Conservation (phyloP, 768 basidiomycete genomes). For the Phanerochaete carnosa region DNA sequence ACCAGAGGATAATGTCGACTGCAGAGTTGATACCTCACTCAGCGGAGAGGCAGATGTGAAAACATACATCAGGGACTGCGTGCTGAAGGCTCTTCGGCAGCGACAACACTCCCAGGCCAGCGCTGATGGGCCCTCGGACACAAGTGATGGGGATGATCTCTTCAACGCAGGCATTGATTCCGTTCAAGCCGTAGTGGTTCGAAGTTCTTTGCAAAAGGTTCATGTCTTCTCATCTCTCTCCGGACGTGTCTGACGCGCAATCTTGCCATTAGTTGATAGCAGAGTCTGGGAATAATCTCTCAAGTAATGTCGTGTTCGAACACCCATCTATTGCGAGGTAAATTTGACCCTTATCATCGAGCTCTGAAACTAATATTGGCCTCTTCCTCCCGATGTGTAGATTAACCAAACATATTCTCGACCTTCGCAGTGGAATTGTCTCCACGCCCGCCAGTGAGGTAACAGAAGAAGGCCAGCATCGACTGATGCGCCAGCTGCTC, state of each 20-base stretch:
- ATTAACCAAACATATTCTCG: background rate
- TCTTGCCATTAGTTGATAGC: background rate
- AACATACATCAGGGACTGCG: background rate
- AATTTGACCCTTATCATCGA: background rate
- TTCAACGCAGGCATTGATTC: slow-evolving; percentile 8
- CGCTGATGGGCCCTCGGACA: background rate
- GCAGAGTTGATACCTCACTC: background rate
- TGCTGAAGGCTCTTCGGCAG: background rate
- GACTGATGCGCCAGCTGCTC: background rate
- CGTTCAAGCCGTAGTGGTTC: slow-evolving; percentile 1
- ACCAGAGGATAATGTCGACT: background rate
- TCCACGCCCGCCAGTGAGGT: too few relatives aligned
- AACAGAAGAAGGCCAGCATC: background rate
- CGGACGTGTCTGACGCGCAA: background rate
- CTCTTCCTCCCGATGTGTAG: background rate
- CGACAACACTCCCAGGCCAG: too few relatives aligned
- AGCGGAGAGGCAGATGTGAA: background rate
- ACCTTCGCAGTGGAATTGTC: background rate
- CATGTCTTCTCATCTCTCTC: background rate
- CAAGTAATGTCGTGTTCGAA: slow-evolving; percentile 8
- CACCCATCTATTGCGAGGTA: slow-evolving; percentile 6
- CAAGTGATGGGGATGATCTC: slow-evolving; percentile 1
- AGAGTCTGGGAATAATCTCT: background rate
- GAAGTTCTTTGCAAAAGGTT: slow-evolving; percentile 2
- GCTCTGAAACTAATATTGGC: background rate